These are phyloP conservation scores for Dacryopinax primogenitus DNA, from an alignment of 768 basidiomycete genomes.

Conservation along the genomic window DNA sequence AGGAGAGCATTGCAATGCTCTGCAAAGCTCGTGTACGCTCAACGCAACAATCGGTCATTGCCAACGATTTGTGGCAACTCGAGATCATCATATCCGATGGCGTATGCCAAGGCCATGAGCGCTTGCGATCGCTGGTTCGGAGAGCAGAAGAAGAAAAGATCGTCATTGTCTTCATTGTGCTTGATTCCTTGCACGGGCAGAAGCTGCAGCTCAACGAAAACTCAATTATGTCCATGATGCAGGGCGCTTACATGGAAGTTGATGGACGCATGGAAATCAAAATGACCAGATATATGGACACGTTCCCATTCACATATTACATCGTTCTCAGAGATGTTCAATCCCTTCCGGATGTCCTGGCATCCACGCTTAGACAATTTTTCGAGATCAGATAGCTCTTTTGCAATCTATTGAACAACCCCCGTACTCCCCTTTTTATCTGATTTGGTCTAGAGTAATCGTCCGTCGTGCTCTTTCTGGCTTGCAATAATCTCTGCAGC, in stretches of 20 bases:
- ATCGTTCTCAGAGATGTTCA: slow-evolving; percentile 85
- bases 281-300: slow-evolving; percentile 80
- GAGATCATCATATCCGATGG: slow-evolving; percentile 98
- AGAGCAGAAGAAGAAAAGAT: slow-evolving; percentile 80
- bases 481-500: slow-evolving; percentile 21
- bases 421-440: too few relatives aligned
- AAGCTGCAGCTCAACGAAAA: slow-evolving; percentile 25
- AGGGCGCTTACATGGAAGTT: slow-evolving; percentile 72
- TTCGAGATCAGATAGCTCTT: slow-evolving; percentile 37
- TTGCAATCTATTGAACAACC: not conserved
- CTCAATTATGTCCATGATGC: slow-evolving; percentile 88
- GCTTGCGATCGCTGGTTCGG: slow-evolving; percentile 62
- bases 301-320: slow-evolving; percentile 97
- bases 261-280: slow-evolving; percentile 75
- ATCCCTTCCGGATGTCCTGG: slow-evolving; percentile 78
- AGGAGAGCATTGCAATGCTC: slow-evolving; percentile 60
- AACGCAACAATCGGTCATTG: slow-evolving; percentile 42
- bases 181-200: slow-evolving; percentile 64
- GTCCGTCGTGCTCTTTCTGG: too few relatives aligned
- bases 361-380: slow-evolving; percentile 82
- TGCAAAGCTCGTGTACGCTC: slow-evolving; percentile 62
- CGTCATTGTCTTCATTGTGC: slow-evolving; percentile 90
- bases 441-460: too few relatives aligned
- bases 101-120: slow-evolving; percentile 92
- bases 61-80: slow-evolving; percentile 88